Evolutionary conservation across 306 rosid genomes (phyloP).

Genomic region (Cucurbita maxima): DNA sequence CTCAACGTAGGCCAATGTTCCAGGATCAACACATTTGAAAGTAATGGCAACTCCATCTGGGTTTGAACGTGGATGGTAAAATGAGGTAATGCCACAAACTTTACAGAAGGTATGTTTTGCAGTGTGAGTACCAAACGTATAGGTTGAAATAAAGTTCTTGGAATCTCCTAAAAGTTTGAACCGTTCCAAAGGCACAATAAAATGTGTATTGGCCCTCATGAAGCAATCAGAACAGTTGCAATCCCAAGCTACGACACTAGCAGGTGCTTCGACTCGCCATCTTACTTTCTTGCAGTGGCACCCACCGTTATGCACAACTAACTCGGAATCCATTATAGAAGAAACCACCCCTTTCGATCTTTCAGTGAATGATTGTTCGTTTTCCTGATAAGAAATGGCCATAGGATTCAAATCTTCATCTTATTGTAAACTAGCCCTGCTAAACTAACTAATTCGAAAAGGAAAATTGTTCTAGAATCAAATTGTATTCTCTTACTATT

Average conservation of each 20-base stretch:
- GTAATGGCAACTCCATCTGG: conserved; percentile 77
- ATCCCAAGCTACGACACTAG: conserved; percentile 53
- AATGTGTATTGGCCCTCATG: conserved; percentile 55
- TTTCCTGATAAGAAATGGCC: not conserved
- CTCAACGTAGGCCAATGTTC: conserved; percentile 46
- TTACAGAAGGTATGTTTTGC: conserved; percentile 83
- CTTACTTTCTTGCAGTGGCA: conserved; percentile 77
- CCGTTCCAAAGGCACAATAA: conserved; percentile 39
- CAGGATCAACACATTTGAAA: conserved; percentile 66
- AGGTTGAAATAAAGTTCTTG: conserved; percentile 45
- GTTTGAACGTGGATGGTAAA: conserved; percentile 68
- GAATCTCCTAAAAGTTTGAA: conserved; percentile 62
- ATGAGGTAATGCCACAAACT: conserved; percentile 79
- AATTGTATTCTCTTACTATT: not conserved
- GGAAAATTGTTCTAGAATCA: not conserved
- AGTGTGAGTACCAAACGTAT: conserved; percentile 60
- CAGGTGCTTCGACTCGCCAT: conserved; percentile 55
- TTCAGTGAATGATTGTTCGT: not conserved
- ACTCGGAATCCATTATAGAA: conserved; percentile 36
- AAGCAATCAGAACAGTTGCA: conserved; percentile 72
- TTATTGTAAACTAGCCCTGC: not conserved
- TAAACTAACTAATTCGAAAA: not conserved
- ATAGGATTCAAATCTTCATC: no score
- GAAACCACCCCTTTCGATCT: not conserved
- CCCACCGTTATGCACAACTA: conserved; percentile 55